Evolutionary conservation across 2,329 filamentous ascomycete species (phyloP), one percentile per base, ranked within the genome.

Genomic region (Fusarium sp.): DNA sequence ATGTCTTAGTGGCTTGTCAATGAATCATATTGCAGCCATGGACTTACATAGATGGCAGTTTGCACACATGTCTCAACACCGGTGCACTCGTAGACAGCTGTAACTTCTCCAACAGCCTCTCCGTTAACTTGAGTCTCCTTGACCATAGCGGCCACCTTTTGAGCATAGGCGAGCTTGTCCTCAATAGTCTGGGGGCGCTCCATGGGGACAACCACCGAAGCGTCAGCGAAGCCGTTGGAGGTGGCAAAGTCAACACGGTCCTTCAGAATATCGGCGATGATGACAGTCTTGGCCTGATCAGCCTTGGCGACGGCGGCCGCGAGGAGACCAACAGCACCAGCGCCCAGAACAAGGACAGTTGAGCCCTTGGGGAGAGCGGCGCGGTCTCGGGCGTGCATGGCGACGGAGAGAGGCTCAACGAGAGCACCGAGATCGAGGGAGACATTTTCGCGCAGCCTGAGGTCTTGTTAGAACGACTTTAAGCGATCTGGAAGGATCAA

Each of bases 21-120:
- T 57, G 47, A 4, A 52, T 17, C 6, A 37, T 4, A 57, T 25
- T 15, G 8, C 10, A 37, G n/a, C 4, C 12, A 14, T 22, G 20
- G 20, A 82, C 85, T 81, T 72, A 89, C 88, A 77, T 93, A 95
- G 65, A 95, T 94, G 6, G 91, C 89, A 7, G 90, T 90, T 80
- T 95, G 93, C 76, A 95, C 86, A 77, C 93, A 95, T 0, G 90
- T 89, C 79, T 94, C 93, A 25, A 95, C 93, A 10, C 94, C 94
- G 0, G 94, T 95, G 80, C 93, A 95, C 83, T 95, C 93, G 78
- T 93, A 95, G 3, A 93, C 92, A 2, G 90, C 89, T 60, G 90
- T 88, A 0, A 93, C 88, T 78, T 94, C 91, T 0, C 85, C 90
- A 69, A 93, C 86, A 14, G 88, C 85, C 72, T 84, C 79, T 10